Conservation (phyloP, 78 protist genomes). For the Abeoforma whisleri region DNA sequence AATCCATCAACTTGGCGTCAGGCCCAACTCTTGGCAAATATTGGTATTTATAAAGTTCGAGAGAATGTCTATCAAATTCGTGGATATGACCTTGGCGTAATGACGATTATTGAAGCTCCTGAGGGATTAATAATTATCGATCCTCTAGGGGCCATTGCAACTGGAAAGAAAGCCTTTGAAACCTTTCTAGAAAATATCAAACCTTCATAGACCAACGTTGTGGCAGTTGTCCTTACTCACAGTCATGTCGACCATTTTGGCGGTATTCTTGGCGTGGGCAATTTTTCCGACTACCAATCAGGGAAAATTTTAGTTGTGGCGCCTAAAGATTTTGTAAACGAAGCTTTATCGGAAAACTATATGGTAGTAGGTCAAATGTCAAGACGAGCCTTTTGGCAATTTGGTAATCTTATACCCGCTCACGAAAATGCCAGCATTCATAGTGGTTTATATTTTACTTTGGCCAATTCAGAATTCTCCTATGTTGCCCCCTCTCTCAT, state of each 20-base stretch:
- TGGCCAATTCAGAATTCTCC: background rate
- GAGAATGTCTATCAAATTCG: slow-evolving; percentile 31
- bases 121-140: slow-evolving; percentile 24
- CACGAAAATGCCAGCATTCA: slow-evolving; percentile 19
- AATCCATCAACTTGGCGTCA: slow-evolving; percentile 41
- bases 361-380: background rate
- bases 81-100: slow-evolving; percentile 21
- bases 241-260: slow-evolving; percentile 28
- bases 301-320: background rate
- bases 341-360: slow-evolving; percentile 17
- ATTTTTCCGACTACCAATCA: no score
- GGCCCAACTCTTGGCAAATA: slow-evolving; percentile 17
- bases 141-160: background rate
- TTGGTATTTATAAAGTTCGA: slow-evolving; percentile 11
- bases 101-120: slow-evolving; percentile 40
- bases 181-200: background rate
- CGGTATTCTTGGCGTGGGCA: slow-evolving; percentile 10
- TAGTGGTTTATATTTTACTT: background rate
- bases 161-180: background rate
- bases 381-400: background rate
- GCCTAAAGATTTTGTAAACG: background rate
- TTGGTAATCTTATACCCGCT: slow-evolving; percentile 11
- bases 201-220: background rate
- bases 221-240: background rate
- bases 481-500: background rate